Evolutionary conservation across 2,329 filamentous ascomycete species (phyloP), one percentile per base, ranked within the genome.

Genomic region (Stagonosporopsis rhizophila): DNA sequence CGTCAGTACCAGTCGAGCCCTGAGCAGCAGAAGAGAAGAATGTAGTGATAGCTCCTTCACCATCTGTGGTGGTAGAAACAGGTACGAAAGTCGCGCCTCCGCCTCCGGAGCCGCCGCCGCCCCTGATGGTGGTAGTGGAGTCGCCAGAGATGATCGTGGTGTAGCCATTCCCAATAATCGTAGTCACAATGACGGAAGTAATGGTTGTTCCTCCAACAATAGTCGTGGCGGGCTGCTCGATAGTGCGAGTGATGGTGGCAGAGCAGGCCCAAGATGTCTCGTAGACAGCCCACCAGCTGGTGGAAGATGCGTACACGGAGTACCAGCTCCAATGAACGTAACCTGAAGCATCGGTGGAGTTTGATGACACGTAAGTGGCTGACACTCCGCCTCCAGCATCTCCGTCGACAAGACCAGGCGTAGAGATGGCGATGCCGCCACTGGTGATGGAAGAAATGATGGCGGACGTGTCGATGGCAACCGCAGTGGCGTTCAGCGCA

Each of bases 251-350:
- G 37, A 66, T 47, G 4, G 58, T 59, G 25, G 56, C 44, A 9
- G 67, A 68, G 39, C 70, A 72, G 9, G 64, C 57, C 67, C 69
- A 72, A 1, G 64, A 62, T 1, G 66, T 68, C 15, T 48, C 55
- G 34, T 69, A 72, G 1, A 67, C 62, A 8, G 56, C 68, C 40
- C 47, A 66, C 70, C 69, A 74, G 14, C 55, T 65, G 20, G 62
- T 68, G 1, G 68, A 71, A 4, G 71, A 72, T 6, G 62, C 66
- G 28, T 64, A 68, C 0, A 66, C 30, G 6, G 61, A 51, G 41
- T 58, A 65, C 65, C 67, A 71, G 42, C 59, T 67, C 50, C 56
- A 71, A 44, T 64, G 59, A 14, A 65, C 58, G 39, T 45, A 63
- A n/a, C 68, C 69, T 22, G 45, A 38, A 7, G 63, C 51, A 17